Evolutionary conservation across 768 basidiomycete genomes (phyloP), one percentile per base, ranked within the genome.

Genomic region (Tulasnella sp.): DNA sequence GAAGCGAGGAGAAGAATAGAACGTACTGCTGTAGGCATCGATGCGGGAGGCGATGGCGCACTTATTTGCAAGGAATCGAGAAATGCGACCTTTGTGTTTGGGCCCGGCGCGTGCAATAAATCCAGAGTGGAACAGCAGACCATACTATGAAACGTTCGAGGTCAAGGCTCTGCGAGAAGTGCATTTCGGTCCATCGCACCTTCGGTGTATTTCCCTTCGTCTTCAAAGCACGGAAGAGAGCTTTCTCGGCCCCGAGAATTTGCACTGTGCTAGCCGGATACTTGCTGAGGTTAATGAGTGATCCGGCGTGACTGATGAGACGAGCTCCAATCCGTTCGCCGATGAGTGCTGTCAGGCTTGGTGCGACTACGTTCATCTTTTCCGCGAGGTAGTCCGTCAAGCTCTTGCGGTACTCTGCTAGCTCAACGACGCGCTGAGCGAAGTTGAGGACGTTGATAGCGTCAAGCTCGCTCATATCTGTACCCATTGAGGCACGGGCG

Each of bases 151-250:
- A 71, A n/a, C 19, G 67, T 34, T 47, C 39, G 62, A 22, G 64
- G 41, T 52, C 73, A 72, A 44, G 14, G 7, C 69, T 67, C 63
- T 68, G 64, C 29, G 22, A 69, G 44, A 47, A 41, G 36, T 52
- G 65, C 70, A 36, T 41, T 29, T 22, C 16, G 26, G 1, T 26
- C 67, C 16, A 26, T 77, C 65, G 12, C 75, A 93, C 94, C 84
- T 97, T 97, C 47, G 96, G 95, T 0, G 96, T 99, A 80, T 98
- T 98, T 17, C 96, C 96, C 81, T 98, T 98, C 37, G 96, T 98
- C 84, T 98, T 98, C 78, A 98, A 84, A 0, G 96, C 96, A 70
- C 96, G 84, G 87, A 98, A 98, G 34, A 98, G 85, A 1, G 96
- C 96, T 81, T 98, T 98, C 83, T 98, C 96, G 29, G 96, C 96